Base-by-base conservation (phyloP, 2,329 filamentous ascomycete genomes). In the Hypomyces perniciosus region DNA sequence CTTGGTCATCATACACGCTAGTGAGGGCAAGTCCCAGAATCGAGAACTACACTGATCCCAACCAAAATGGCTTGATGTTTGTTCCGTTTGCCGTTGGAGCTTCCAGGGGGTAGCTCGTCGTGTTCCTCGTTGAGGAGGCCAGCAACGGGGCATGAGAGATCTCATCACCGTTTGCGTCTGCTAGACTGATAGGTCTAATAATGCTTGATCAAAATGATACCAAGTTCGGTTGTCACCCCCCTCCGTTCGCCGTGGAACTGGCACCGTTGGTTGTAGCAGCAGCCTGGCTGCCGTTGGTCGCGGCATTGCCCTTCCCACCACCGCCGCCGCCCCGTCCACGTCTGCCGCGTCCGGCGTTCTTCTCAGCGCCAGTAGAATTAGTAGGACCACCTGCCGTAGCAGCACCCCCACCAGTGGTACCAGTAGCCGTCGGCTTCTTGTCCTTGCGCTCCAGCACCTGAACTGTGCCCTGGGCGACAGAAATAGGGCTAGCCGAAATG, bases 381-480 rank as follows among this genome's bases (percentile, higher is more conserved):
- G n/a, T 48, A 20, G 46, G 46, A 20, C 31, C 44, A 44, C 40
- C 58, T 56, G 51, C 56, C 53, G 38, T 56, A 53, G 26, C 53
- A 57, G 37, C 52, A 8, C 62, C 40, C 12, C 44, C 37, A 10
- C 46, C 52, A 10, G 53, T 42, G 13, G 57, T 57, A 7, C 45
- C 48, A 8, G 51, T 38, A 33, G 57, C 57, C 4, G 61, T 55
- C 8, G 67, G 63, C 55, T 73, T 74, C 62, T 75, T 75, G 43
- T 88, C 85, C 65, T 88, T 90, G 45, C 86, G 80, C 70, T 96
- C 91, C 27, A 95, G 72, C 1, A 97, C 87, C 57, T 95, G 88
- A 2, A 97, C 89, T 8, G 85, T 85, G 6, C 88, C 90, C 64
- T 95, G 87, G 0, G 86, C 91, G 8, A 97, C 85, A 20, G 85